Evolutionary conservation across 768 basidiomycete species (phyloP).

Genomic region (Pleurotus pulmonarius): DNA sequence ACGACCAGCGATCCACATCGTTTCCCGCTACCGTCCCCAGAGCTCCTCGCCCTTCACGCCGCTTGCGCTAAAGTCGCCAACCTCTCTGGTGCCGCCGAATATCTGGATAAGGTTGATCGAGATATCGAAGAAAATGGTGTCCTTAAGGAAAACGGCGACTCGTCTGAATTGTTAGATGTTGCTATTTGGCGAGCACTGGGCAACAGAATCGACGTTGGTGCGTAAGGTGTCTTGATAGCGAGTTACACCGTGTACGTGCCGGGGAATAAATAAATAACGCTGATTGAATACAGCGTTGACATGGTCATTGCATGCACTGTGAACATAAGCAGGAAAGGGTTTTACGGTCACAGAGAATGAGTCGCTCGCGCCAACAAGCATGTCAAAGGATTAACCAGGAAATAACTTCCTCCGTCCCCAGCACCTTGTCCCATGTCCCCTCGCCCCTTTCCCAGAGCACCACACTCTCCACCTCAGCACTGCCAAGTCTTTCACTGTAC

Average conservation of each 20-base stretch:
- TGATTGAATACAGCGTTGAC: too few species aligned
- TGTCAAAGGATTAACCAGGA: background rate
- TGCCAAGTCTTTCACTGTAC: conserved; percentile 5
- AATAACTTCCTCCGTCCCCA: background rate
- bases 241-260: too few species aligned
- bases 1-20: background rate
- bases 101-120: conserved; percentile 21
- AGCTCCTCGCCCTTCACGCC: conserved; percentile 27
- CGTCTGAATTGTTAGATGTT: too few species aligned
- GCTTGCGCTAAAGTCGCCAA: conserved; percentile 30
- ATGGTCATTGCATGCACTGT: too few species aligned
- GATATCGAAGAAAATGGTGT: conserved; percentile 17
- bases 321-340: too few species aligned
- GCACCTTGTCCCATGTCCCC: background rate
- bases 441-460: background rate
- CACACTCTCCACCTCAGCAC: conserved; percentile 1
- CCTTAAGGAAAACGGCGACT: too few species aligned
- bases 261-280: too few species aligned
- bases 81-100: conserved; percentile 30
- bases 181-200: too few species aligned
- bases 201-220: too few species aligned
- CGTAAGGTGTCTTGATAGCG: too few species aligned
- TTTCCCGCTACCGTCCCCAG: conserved; percentile 20
- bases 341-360: background rate
- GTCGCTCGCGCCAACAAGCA: background rate